These are phyloP conservation scores for Xylariaceae sp. DNA, from an alignment of 2,329 filamentous ascomycete species.

Conservation along the genomic window DNA sequence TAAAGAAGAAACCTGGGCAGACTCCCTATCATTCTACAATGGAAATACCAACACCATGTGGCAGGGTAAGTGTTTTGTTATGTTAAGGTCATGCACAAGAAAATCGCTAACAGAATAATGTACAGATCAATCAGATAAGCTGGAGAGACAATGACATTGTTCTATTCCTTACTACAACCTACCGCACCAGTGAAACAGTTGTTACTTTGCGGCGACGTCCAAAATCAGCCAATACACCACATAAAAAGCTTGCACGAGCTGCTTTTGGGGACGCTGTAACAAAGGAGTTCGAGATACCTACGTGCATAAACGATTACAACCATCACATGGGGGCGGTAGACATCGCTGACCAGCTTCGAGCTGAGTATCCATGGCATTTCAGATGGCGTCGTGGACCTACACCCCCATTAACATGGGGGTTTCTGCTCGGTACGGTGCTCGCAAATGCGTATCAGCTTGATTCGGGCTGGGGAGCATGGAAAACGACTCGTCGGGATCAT, in stretches of 20 bases:
- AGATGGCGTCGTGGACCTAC: neutral
- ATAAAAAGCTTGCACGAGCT: neutral
- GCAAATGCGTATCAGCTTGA: neutral
- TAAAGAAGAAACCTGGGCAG: neutral
- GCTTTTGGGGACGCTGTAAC: neutral
- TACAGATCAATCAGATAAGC: neutral
- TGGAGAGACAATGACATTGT: neutral
- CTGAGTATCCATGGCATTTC: neutral
- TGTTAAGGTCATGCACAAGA: neutral
- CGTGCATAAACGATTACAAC: too few relatives aligned
- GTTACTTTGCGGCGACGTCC: neutral
- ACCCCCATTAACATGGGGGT: neutral
- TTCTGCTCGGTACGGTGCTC: neutral
- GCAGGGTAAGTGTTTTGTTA: neutral
- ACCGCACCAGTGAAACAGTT: neutral
- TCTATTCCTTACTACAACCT: neutral
- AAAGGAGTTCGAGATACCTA: too few relatives aligned
- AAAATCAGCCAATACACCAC: neutral
- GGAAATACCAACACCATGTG: neutral
- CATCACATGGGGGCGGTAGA: too few relatives aligned
- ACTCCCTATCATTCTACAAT: neutral
- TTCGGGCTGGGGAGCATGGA: neutral
- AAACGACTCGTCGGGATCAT: neutral
- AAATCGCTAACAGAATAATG: neutral
- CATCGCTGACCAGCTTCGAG: neutral